These are phyloP conservation scores for Aspergillus arachidicola DNA, from an alignment of 2,329 filamentous ascomycete species.

Conservation along the genomic window DNA sequence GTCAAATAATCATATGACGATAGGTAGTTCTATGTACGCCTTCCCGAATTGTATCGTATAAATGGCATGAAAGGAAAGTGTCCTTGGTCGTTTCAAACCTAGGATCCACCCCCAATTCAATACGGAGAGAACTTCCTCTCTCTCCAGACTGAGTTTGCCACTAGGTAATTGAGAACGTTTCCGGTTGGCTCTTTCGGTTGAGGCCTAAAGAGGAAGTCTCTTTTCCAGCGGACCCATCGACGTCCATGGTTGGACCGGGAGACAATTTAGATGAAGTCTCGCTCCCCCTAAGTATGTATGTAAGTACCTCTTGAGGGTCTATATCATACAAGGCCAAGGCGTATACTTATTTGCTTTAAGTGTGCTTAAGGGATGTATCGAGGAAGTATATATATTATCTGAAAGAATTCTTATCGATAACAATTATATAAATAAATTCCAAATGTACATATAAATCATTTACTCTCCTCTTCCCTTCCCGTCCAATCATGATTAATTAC, in stretches of 20 bases:
- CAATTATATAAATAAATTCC: neutral
- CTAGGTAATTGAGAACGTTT: neutral
- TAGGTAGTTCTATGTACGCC: neutral
- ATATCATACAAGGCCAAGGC: neutral
- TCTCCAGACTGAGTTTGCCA: neutral
- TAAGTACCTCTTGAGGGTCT: neutral
- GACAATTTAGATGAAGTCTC: neutral
- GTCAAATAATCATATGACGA: neutral
- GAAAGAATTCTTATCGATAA: neutral
- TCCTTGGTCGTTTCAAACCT: neutral
- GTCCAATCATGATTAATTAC: neutral
- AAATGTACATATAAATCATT: neutral
- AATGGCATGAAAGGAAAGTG: neutral
- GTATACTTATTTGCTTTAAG: neutral
- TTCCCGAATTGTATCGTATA: neutral
- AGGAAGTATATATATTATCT: neutral
- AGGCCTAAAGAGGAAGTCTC: neutral
- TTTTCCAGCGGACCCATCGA: neutral
- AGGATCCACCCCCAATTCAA: neutral
- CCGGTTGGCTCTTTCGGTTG: neutral
- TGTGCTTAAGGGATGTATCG: neutral
- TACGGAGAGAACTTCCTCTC: neutral
- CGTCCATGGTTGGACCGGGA: neutral
- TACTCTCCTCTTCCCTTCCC: constrained; percentile 5
- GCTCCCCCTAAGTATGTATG: neutral